Evolutionary conservation across 495 filamentous ascomycete species (phyloP).

Genomic region (Sporormia fimetaria): DNA sequence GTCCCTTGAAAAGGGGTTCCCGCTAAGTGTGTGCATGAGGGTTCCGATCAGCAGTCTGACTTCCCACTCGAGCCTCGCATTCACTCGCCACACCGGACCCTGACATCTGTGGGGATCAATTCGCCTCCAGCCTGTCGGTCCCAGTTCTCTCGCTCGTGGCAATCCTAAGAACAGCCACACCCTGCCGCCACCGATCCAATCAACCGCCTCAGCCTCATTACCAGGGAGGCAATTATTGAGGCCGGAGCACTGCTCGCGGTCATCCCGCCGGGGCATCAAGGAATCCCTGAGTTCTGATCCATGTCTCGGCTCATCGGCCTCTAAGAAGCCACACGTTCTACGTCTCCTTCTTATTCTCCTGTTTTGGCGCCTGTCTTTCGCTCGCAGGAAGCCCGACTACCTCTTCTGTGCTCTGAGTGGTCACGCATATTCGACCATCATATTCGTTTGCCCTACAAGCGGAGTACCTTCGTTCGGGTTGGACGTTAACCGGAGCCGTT

Average conservation of each 20-base stretch:
- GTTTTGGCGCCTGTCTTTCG: constrained; percentile 13
- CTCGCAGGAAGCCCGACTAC: constrained; percentile 9
- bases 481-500: constrained; percentile 9
- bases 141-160: constrained; percentile 2
- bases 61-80: too few species aligned
- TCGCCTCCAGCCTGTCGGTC: constrained; percentile 19
- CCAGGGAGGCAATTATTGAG: constrained; percentile 26
- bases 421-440: constrained; percentile 17
- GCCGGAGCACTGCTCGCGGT: constrained; percentile 19
- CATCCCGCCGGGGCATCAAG: constrained; percentile 9
- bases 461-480: constrained; percentile 15
- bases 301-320: constrained; percentile 12
- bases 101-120: constrained; percentile 17
- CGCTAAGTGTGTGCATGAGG: too few species aligned
- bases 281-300: constrained; percentile 3
- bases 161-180: constrained; percentile 12
- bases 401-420: constrained; percentile 16
- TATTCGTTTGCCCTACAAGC: constrained; percentile 23
- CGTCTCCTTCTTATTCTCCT: constrained; percentile 11
- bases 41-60: too few species aligned
- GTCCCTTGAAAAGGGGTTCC: too few species aligned
- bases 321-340: neutral
- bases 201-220: constrained; percentile 1
- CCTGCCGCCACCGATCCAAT: constrained; percentile 12
- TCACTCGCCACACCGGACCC: constrained; percentile 2